These are phyloP conservation scores for Chlorella ohadii DNA, from an alignment of 139 green algal species.

Conservation along the genomic window DNA sequence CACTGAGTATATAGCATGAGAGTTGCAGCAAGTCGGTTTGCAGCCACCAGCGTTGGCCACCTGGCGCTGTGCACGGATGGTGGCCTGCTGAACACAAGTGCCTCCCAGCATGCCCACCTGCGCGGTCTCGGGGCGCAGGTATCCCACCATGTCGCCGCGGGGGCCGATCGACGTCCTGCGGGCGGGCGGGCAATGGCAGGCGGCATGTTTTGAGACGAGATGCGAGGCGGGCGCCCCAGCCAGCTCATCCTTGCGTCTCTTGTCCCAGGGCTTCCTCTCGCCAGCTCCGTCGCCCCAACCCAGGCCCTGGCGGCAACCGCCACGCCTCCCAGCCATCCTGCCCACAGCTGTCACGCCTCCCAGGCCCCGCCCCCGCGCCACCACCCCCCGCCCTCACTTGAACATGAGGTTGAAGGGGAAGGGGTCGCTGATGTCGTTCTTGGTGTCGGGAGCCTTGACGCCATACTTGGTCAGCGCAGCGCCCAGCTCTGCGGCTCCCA, in stretches of 20 bases:
- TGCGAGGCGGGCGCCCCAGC: no score
- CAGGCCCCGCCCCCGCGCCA: no score
- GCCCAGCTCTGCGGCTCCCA: slow-evolving; percentile 81
- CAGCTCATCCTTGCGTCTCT: no score
- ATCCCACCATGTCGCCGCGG: slow-evolving; percentile 84
- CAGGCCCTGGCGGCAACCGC: no score
- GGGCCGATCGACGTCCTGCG: slow-evolving; percentile 85
- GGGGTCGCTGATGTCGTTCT: slow-evolving; percentile 90
- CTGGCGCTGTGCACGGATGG: no score
- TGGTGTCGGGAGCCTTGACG: slow-evolving; percentile 93
- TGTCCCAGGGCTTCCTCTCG: no score
- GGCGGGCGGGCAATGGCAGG: background rate
- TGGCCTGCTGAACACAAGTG: no score
- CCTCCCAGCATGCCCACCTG: slow-evolving; percentile 9
- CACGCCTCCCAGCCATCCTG: no score
- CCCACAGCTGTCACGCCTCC: background rate
- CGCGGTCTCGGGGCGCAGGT: slow-evolving; percentile 91
- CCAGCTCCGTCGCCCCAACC: no score
- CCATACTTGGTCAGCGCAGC: slow-evolving; percentile 78
- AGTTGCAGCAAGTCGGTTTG: no score
- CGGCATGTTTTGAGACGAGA: background rate
- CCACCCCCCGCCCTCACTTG: slow-evolving; percentile 40
- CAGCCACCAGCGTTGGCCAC: no score
- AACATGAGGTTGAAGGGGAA: slow-evolving; percentile 99
- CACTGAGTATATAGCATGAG: no score